phyloP scores from a whole-genome alignment of 1,284 basidiomycete genomes.

The Heterobasidion irregulare region DNA sequence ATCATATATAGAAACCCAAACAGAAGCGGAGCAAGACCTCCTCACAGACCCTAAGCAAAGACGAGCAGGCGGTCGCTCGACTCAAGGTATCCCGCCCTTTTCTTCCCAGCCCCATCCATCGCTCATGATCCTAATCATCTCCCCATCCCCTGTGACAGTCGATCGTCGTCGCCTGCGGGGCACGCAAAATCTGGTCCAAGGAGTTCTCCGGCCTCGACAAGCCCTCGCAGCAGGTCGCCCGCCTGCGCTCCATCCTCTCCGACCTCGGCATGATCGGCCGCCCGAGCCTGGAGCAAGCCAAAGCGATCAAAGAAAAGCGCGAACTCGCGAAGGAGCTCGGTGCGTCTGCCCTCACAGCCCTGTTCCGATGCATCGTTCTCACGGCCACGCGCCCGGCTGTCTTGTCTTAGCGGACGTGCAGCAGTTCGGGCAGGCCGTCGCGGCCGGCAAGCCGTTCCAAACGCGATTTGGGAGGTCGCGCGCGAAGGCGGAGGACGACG shows the following conservation, averaged over 20 bases:
- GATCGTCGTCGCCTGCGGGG: slow-evolving; percentile 70
- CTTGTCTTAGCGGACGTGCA: slow-evolving; percentile 51
- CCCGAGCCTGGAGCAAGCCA: slow-evolving; percentile 75
- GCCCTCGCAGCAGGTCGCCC: slow-evolving; percentile 56
- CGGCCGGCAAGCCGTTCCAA: slow-evolving; percentile 14
- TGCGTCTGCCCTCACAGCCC: slow-evolving; percentile 25
- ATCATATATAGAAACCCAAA: slow-evolving; percentile 7
- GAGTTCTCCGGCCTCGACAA: slow-evolving; percentile 58
- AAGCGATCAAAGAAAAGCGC: slow-evolving; percentile 56
- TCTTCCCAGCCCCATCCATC: not conserved
- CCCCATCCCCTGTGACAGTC: slow-evolving; percentile 29
- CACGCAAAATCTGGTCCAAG: slow-evolving; percentile 76
- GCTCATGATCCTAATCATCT: not conserved
- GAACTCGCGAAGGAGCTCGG: slow-evolving; percentile 77
- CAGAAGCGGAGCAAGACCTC: slow-evolving; percentile 18
- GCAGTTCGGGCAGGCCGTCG: slow-evolving; percentile 37
- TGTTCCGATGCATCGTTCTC: not conserved
- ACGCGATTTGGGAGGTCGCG: slow-evolving; percentile 6
- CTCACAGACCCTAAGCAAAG: slow-evolving; percentile 20
- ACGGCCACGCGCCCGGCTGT: not conserved
- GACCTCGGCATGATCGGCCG: slow-evolving; percentile 77
- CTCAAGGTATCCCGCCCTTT: slow-evolving; percentile 20
- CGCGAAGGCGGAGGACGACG: slow-evolving; percentile 8
- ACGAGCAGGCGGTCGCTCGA: slow-evolving; percentile 27
- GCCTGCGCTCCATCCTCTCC: slow-evolving; percentile 53